Evolutionary conservation across 2,329 filamentous ascomycete genomes (phyloP).

Genomic region (Fusarium luffae): DNA sequence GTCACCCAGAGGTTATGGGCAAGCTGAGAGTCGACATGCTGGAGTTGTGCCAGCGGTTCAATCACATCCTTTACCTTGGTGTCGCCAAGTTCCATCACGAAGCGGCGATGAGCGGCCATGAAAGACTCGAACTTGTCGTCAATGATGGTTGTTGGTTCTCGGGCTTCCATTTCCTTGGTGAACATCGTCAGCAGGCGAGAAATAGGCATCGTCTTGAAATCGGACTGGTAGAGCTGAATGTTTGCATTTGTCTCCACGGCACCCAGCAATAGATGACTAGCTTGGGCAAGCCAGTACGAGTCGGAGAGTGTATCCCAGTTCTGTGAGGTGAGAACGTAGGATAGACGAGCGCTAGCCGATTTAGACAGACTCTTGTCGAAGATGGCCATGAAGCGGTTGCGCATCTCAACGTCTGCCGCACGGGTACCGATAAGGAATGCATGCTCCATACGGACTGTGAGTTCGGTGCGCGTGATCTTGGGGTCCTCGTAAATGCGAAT

Average conservation of each 20-base stretch:
- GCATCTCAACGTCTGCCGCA: constrained; percentile 94
- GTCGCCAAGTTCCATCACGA: constrained; percentile 84
- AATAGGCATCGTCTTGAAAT: constrained; percentile 81
- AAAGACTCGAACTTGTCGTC: constrained; percentile 87
- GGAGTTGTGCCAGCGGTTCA: constrained; percentile 89
- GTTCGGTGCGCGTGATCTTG: constrained; percentile 92
- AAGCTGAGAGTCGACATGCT: constrained; percentile 85
- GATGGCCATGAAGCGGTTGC: constrained; percentile 94
- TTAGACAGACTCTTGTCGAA: constrained; percentile 96
- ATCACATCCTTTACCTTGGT: constrained; percentile 89
- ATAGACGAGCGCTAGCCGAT: constrained; percentile 86
- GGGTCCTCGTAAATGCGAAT: constrained; percentile 98
- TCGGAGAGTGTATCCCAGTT: constrained; percentile 97
- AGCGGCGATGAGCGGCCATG: constrained; percentile 82
- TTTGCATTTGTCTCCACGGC: constrained; percentile 86
- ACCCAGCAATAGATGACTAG: constrained; percentile 90
- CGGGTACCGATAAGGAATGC: constrained; percentile 96
- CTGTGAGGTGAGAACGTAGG: constrained; percentile 89
- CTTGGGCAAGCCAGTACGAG: constrained; percentile 96
- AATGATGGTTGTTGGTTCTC: constrained; percentile 74
- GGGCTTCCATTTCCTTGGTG: constrained; percentile 77
- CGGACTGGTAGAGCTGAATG: constrained; percentile 82
- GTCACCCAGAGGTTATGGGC: constrained; percentile 91
- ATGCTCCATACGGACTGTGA: constrained; percentile 97
- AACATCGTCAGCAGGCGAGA: constrained; percentile 80